Base-by-base conservation (phyloP, 2,329 filamentous ascomycete genomes). In the Chalaropsis ovoidea region DNA sequence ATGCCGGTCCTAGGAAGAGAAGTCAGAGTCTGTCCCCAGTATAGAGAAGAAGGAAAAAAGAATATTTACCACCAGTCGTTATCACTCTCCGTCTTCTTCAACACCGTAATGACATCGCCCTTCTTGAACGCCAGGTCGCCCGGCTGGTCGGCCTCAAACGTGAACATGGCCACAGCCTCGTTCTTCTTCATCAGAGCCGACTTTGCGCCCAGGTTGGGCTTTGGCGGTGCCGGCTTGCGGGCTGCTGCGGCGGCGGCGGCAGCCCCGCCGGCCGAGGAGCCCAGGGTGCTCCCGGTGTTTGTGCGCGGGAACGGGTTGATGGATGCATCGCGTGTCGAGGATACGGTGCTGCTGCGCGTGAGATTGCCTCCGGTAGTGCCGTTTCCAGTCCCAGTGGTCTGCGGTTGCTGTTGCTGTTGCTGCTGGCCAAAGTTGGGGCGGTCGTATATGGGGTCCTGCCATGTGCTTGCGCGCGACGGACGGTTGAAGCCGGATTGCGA, bases 121-220 rank as follows among this genome's bases (percentile, higher is more conserved):
- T 99, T 99, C 79, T 95, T 96, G 77, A 99, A 99, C 0, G 87
- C 90, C 66, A 97, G 75, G 74, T 99, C 93, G 3, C 93, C 93
- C 0, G 90, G 86, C 75, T 96, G 92, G 72, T 96, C 93, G 0
- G 91, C 87, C 69, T 97, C 93, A 73, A 99, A 99, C 1, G 89
- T 96, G 76, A 89, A 97, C 68, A 96, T 80, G 1, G 94, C 94
- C 22, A 96, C 81, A 0, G 91, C 94, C 76, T 97, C 90, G 70
- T 96, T 91, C 70, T 82, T 81, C 73, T 81, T 82, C 67, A 86
- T 72, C 68, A 78, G 68, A 0, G 78, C 79, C 61, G 82, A 77
- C 75, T 85, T 85, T 70, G 78, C 79, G 13, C 76, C 79, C 72
- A 96, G 95, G 63, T 89, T 85, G 0, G 93, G 94, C 76, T 97